A percentile compares a stretch with the other conserved stretches of the same genome.
phyloP scores from a whole-genome alignment of 306 rosid genomes.

The Vigna reflexopilosa region DNA sequence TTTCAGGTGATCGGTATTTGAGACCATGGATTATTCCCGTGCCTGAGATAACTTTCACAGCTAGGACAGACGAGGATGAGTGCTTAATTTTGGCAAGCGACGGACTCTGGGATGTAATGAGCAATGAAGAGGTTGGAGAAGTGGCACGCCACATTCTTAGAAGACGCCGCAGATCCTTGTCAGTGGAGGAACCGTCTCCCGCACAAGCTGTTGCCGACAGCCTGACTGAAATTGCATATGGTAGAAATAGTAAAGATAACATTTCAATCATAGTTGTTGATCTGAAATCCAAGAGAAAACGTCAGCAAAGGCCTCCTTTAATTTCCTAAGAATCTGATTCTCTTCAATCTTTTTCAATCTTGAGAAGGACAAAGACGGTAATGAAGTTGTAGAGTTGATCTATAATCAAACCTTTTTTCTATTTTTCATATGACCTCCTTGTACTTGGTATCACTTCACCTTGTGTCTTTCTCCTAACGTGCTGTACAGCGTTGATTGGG shows the following conservation, averaged over 20 bases:
- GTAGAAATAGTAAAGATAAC: conserved; percentile 77
- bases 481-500: conserved; percentile 53
- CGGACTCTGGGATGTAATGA: conserved; percentile 92
- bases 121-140: conserved; percentile 81
- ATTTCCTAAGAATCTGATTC: conserved; percentile 17
- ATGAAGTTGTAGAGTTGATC: conserved; percentile 37
- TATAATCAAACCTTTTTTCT: not conserved
- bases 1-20: conserved; percentile 78
- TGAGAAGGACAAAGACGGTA: conserved; percentile 40
- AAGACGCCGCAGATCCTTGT: conserved; percentile 59
- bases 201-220: conserved; percentile 78
- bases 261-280: conserved; percentile 81
- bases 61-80: conserved; percentile 79
- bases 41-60: conserved; percentile 74
- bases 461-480: conserved; percentile 49
- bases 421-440: conserved; percentile 9
- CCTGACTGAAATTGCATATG: conserved; percentile 74
- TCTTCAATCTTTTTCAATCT: conserved; percentile 9
- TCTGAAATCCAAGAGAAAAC: conserved; percentile 72
- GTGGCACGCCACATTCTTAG: conserved; percentile 74
- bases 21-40: conserved; percentile 92
- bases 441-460: conserved; percentile 35
- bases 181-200: conserved; percentile 54
- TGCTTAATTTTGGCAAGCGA: conserved; percentile 83
- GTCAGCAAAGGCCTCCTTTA: conserved; percentile 59